Conservation (phyloP, 176 grass and related monocot species). For the Poa pratensis region DNA sequence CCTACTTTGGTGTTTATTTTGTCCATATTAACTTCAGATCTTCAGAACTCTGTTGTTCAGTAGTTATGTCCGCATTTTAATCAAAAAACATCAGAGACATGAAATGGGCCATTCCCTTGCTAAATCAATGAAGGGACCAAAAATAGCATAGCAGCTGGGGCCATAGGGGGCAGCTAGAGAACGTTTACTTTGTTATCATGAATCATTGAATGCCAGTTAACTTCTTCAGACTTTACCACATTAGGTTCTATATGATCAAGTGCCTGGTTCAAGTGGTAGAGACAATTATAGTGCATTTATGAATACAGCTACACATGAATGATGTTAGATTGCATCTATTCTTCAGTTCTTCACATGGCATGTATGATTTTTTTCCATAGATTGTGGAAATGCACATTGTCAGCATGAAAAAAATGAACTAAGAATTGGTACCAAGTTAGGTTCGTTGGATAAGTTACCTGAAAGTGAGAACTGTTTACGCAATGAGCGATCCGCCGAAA, state of each 20-base stretch:
- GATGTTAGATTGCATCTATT: background rate
- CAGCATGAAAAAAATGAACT: slow-evolving; percentile 1
- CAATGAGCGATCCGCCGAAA: slow-evolving; percentile 76
- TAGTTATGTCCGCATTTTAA: too few relatives aligned
- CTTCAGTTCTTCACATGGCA: background rate
- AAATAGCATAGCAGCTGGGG: background rate
- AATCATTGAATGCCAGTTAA: background rate
- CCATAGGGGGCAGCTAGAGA: background rate
- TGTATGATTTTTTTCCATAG: background rate
- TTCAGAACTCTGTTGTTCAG: background rate
- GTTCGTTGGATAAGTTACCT: slow-evolving; percentile 54
- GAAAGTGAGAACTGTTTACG: slow-evolving; percentile 88
- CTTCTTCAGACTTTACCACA: slow-evolving; percentile 5
- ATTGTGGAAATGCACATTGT: slow-evolving; percentile 27
- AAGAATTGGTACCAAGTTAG: background rate
- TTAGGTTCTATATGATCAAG: slow-evolving; percentile 12
- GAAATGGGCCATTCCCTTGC: too few relatives aligned
- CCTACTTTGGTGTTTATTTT: background rate
- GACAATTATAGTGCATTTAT: slow-evolving; percentile 14
- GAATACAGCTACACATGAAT: background rate
- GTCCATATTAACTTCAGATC: slow-evolving; percentile 18
- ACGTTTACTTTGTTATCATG: slow-evolving; percentile 21
- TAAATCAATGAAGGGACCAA: background rate
- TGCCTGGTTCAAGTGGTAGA: background rate
- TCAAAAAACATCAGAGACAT: too few relatives aligned